Conservation (phyloP, 176 grass and related monocot genomes). For the Raddia guianensis region DNA sequence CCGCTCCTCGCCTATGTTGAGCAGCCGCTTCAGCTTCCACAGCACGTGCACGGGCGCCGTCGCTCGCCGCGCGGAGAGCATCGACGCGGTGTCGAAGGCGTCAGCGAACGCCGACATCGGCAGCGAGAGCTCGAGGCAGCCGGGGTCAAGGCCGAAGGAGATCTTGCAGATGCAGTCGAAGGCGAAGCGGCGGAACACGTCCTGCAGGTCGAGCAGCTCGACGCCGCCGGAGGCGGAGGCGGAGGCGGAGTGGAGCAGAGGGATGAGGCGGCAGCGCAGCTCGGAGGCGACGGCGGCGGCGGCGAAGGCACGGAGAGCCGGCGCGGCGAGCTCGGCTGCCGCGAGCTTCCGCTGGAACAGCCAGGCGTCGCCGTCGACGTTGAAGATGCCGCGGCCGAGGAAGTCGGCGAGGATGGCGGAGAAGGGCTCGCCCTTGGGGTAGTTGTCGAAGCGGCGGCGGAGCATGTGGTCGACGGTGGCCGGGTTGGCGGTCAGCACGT, state of each 20-base stretch:
- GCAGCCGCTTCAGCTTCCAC: slow-evolving; percentile 68
- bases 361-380: slow-evolving; percentile 76
- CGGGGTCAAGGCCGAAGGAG: slow-evolving; percentile 72
- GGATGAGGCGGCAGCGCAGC: slow-evolving; percentile 61
- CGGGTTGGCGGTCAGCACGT: slow-evolving; percentile 74
- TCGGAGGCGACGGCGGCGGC: slow-evolving; percentile 56
- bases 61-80: slow-evolving; percentile 69
- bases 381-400: slow-evolving; percentile 84
- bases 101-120: slow-evolving; percentile 63
- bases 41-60: slow-evolving; percentile 55
- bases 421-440: slow-evolving; percentile 77
- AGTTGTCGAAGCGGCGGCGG: slow-evolving; percentile 67
- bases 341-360: slow-evolving; percentile 81
- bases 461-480: slow-evolving; percentile 75
- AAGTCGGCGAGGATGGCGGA: slow-evolving; percentile 81
- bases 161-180: slow-evolving; percentile 89
- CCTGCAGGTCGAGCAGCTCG: slow-evolving; percentile 64
- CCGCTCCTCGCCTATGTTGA: slow-evolving; percentile 70
- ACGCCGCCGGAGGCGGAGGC: neutral
- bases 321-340: slow-evolving; percentile 46
- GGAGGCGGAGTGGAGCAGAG: slow-evolving; percentile 57
- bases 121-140: slow-evolving; percentile 60
- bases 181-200: slow-evolving; percentile 72
- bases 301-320: slow-evolving; percentile 53
- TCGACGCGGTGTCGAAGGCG: slow-evolving; percentile 76